These are phyloP conservation scores for Stylosanthes scabra DNA, from an alignment of 331 rosid species.

Conservation along the genomic window DNA sequence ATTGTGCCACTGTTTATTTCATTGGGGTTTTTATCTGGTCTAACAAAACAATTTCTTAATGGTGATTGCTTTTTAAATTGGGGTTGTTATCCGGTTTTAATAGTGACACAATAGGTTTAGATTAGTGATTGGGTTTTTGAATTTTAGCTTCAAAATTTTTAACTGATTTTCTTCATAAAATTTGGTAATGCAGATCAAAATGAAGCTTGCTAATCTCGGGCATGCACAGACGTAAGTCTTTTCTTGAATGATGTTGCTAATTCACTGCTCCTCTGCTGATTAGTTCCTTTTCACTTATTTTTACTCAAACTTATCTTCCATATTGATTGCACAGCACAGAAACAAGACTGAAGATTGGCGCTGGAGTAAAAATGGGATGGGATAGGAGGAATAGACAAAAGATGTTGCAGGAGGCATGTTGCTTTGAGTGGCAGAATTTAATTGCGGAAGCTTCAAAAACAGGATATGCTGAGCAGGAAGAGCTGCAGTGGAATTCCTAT, in stretches of 20 bases:
- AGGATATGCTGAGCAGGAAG: conserved; percentile 73
- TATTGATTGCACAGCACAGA: conserved; percentile 62
- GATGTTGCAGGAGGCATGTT: conserved; percentile 70
- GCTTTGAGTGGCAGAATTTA: conserved; percentile 82
- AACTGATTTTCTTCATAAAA: conserved; percentile 32
- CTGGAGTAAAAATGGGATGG: conserved; percentile 81
- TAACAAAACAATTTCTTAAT: conserved; percentile 14
- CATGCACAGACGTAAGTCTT: conserved; percentile 86
- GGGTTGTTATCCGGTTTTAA: conserved; percentile 5
- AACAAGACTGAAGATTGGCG: conserved; percentile 77
- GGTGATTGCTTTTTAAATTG: neutral
- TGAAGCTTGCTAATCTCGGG: conserved; percentile 82
- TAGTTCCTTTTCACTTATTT: conserved; percentile 1
- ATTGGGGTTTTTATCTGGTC: too few species aligned
- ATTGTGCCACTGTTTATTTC: too few species aligned
- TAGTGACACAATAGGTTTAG: conserved; percentile 5
- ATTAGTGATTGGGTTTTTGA: conserved; percentile 19
- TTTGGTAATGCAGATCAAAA: conserved; percentile 75
- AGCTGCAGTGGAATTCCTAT: conserved; percentile 90
- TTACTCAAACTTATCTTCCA: conserved; percentile 24
- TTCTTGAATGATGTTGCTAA: conserved; percentile 33
- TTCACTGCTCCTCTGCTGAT: conserved; percentile 14
- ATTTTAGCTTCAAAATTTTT: conserved; percentile 2
- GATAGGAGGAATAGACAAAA: conserved; percentile 63
- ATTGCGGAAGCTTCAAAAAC: conserved; percentile 85